A percentile compares a stretch with the other conserved stretches of the same genome.
phyloP scores from a whole-genome alignment of 164 flowering plant genomes.

The Chimonanthus praecox region DNA sequence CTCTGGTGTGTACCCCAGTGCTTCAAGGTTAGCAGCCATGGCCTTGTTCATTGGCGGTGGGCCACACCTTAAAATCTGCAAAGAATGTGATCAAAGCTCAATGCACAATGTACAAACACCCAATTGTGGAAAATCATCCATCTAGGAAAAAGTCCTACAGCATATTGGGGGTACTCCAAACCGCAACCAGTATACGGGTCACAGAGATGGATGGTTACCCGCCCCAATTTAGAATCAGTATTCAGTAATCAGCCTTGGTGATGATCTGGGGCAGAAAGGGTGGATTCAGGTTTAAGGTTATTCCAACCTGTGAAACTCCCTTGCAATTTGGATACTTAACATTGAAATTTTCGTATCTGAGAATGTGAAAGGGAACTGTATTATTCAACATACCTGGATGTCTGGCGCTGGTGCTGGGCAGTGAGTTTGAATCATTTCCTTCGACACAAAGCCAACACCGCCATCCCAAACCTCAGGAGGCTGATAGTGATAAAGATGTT shows the following conservation, averaged over 20 bases:
- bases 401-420: conserved; percentile 86
- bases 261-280: neutral
- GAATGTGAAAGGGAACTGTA: neutral
- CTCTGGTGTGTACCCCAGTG: conserved; percentile 42
- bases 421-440: conserved; percentile 89
- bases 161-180: too few relatives aligned
- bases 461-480: conserved; percentile 96
- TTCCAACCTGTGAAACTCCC: neutral
- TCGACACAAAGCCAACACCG: conserved; percentile 93
- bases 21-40: conserved; percentile 81
- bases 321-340: neutral
- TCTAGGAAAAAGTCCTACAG: too few relatives aligned
- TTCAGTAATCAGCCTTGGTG: too few relatives aligned
- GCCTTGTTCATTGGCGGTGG: conserved; percentile 99
- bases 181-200: too few relatives aligned
- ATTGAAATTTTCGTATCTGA: neutral
- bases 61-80: conserved; percentile 80
- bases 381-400: conserved; percentile 44
- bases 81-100: neutral
- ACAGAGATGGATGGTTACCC: neutral
- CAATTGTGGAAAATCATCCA: too few relatives aligned
- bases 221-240: neutral
- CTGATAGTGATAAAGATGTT: conserved; percentile 26
- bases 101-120: too few relatives aligned
- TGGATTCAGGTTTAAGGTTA: neutral